phyloP scores from a whole-genome alignment of 495 filamentous ascomycete genomes.

The Extremus antarcticus region DNA sequence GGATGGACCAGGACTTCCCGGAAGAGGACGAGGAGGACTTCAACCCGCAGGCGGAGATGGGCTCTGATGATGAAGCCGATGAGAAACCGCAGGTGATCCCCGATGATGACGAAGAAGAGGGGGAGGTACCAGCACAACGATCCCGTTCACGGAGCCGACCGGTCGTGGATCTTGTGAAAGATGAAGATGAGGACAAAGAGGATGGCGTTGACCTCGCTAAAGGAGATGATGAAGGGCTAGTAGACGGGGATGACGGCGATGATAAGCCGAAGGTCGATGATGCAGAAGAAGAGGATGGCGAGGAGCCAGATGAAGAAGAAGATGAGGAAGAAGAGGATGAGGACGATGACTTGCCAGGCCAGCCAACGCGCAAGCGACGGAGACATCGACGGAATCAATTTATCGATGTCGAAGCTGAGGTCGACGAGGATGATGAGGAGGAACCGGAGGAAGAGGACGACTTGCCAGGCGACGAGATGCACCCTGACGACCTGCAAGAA shows the following conservation, averaged over 20 bases:
- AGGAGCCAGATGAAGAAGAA: slow-evolving; percentile 14
- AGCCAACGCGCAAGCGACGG: slow-evolving; percentile 61
- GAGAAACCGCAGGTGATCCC: slow-evolving; percentile 20
- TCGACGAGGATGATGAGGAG: slow-evolving; percentile 87
- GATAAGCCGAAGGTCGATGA: slow-evolving; percentile 43
- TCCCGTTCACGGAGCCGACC: slow-evolving; percentile 14
- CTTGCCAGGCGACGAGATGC: slow-evolving; percentile 76
- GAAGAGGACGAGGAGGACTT: slow-evolving; percentile 26
- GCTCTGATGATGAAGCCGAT: slow-evolving; percentile 22
- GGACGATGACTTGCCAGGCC: slow-evolving; percentile 43
- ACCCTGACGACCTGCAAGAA: slow-evolving; percentile 80
- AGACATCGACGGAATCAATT: slow-evolving; percentile 64
- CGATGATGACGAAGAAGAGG: slow-evolving; percentile 17
- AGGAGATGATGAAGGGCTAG: slow-evolving; percentile 25
- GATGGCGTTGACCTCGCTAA: slow-evolving; percentile 1
- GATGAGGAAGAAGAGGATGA: slow-evolving; percentile 29
- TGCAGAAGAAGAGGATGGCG: slow-evolving; percentile 18
- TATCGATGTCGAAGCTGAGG: slow-evolving; percentile 93
- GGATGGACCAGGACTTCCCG: slow-evolving; percentile 20
- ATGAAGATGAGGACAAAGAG: slow-evolving; percentile 15
- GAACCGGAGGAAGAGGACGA: slow-evolving; percentile 79
- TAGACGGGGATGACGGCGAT: slow-evolving; percentile 22
- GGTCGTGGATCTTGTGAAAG: slow-evolving; percentile 31
- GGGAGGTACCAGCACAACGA: background rate
- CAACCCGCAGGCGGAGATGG: slow-evolving; percentile 21